These are phyloP conservation scores for Rutstroemia sp. DNA, from an alignment of 2,329 filamentous ascomycete species.

Conservation along the genomic window DNA sequence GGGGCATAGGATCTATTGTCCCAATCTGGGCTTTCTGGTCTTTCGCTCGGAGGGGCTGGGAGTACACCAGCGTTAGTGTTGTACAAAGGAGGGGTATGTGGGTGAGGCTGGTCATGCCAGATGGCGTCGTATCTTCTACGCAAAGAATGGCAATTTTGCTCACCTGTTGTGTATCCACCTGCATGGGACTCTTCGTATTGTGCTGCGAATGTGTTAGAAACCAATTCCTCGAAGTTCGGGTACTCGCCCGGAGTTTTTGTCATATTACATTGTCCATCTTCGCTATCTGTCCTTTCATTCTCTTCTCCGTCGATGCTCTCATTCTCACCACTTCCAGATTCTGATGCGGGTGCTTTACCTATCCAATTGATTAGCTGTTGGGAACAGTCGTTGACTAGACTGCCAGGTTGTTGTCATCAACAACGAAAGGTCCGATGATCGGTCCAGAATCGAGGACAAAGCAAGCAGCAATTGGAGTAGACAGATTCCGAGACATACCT, in stretches of 20 bases:
- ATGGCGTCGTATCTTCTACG: too few species aligned
- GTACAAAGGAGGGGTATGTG: neutral
- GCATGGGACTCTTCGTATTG: too few species aligned
- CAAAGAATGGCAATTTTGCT: too few species aligned
- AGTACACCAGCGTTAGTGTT: neutral
- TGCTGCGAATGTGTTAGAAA: too few species aligned
- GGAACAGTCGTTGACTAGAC: too few species aligned
- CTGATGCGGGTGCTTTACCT: neutral
- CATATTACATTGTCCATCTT: neutral
- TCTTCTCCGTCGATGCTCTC: neutral
- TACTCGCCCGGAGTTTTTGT: too few species aligned
- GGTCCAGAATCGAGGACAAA: neutral
- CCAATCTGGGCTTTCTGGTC: neutral
- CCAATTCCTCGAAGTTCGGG: too few species aligned
- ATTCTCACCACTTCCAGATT: neutral
- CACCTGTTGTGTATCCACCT: too few species aligned
- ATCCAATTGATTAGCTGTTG: neutral
- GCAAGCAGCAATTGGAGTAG: neutral
- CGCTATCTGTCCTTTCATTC: neutral
- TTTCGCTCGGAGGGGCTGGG: neutral
- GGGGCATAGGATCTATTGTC: neutral
- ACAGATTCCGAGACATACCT: neutral
- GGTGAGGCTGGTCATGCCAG: neutral
- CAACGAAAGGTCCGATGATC: too few species aligned
- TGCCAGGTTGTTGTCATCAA: too few species aligned